These are phyloP conservation scores for Aspergillus phoenicis DNA, from an alignment of 2,329 filamentous ascomycete species.

Conservation along the genomic window DNA sequence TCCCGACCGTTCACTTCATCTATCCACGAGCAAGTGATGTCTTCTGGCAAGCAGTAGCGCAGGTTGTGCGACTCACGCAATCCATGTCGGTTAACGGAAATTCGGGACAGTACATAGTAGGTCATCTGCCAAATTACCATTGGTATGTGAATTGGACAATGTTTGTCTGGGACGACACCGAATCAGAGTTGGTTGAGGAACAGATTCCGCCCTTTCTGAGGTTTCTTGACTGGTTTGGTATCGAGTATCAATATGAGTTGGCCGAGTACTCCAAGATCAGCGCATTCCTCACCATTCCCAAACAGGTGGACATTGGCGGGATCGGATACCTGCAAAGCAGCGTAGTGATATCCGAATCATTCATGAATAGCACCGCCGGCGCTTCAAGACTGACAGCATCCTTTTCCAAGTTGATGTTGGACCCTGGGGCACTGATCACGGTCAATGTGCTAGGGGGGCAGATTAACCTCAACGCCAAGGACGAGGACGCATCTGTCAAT, in stretches of 20 bases:
- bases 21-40: neutral
- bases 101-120: neutral
- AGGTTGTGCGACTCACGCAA: neutral
- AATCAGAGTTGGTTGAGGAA: neutral
- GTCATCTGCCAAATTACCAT: neutral
- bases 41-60: neutral
- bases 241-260: neutral
- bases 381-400: neutral
- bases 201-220: neutral
- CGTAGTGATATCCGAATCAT: neutral
- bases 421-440: neutral
- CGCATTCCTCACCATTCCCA: neutral
- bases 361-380: neutral
- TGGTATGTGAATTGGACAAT: neutral
- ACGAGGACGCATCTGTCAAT: neutral
- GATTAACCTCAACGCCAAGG: neutral
- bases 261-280: neutral
- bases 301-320: neutral
- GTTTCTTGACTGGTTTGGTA: neutral
- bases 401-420: neutral
- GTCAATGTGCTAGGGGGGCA: neutral
- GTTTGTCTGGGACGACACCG: neutral
- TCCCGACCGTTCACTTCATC: neutral
- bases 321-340: neutral
- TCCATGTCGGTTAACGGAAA: neutral